Percentiles rank a stretch among this genome's conserved stretches.
Evolutionary conservation across 495 filamentous ascomycete genomes (phyloP).

Genomic region (Penicillium subrubescens): DNA sequence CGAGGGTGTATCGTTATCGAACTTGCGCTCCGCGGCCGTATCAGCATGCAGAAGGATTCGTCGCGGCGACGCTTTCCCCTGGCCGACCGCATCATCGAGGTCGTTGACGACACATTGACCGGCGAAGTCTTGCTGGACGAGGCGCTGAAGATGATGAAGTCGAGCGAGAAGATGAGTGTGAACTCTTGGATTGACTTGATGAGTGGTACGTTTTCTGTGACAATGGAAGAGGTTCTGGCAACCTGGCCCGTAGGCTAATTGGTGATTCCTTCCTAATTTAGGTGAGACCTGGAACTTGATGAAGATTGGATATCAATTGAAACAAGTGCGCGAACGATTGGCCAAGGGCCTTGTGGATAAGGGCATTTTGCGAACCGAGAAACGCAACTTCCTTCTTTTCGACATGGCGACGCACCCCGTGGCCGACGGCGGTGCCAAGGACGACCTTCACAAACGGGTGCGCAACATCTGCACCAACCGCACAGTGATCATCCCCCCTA

Average conservation of each 20-base stretch:
- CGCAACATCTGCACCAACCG: conserved; percentile 90
- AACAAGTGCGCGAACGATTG: conserved; percentile 96
- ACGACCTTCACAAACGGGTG: conserved; percentile 90
- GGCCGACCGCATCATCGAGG: conserved; percentile 90
- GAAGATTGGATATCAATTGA: conserved; percentile 99
- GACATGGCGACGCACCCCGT: conserved; percentile 99
- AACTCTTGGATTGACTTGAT: conserved; percentile 97
- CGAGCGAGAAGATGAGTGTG: conserved; percentile 99
- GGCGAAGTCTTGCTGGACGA: conserved; percentile 96
- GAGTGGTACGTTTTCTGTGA: conserved; percentile 68
- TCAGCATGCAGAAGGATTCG: conserved; percentile 98
- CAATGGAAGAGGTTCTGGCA: neutral
- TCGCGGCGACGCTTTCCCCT: conserved; percentile 89
- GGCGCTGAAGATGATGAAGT: conserved; percentile 99
- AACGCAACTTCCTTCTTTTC: conserved; percentile 98
- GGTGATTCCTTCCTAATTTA: conserved; percentile 40
- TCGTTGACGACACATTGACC: conserved; percentile 94
- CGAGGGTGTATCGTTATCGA: conserved; percentile 98
- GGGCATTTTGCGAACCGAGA: conserved; percentile 96
- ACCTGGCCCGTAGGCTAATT: conserved; percentile 8
- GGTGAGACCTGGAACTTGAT: conserved; percentile 99
- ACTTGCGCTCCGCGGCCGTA: conserved; percentile 89
- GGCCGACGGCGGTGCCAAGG: conserved; percentile 93
- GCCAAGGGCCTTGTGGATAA: conserved; percentile 99
- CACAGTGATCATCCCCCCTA: conserved; percentile 83